Conservation (phyloP, 805 yeast species). For the Lipomyces mesembrius region DNA sequence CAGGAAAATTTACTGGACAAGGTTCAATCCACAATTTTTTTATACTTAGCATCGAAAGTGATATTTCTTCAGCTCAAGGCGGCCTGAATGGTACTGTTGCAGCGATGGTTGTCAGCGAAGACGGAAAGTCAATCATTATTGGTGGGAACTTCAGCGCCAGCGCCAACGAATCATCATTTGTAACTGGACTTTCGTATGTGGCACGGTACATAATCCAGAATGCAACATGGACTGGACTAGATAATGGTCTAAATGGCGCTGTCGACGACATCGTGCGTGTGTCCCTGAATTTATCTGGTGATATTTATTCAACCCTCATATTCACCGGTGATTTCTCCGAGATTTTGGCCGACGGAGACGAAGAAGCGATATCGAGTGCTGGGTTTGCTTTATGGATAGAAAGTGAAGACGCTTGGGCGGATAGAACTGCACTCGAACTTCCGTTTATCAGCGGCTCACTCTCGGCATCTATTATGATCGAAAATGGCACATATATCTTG, state of each 20-base stretch:
- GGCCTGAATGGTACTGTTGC: conserved; percentile 51
- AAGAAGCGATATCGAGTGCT: conserved; percentile 11
- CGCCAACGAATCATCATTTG: conserved; percentile 39
- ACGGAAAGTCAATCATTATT: conserved; percentile 47
- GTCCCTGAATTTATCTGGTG: conserved; percentile 16
- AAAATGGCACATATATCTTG: conserved; percentile 17
- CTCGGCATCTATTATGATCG: conserved; percentile 18
- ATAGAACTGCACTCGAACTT: conserved; percentile 13
- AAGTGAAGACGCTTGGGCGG: conserved; percentile 21
- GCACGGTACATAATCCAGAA: conserved; percentile 28
- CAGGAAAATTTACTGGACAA: conserved; percentile 54
- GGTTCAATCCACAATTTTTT: conserved; percentile 50
- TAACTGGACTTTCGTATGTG: conserved; percentile 17
- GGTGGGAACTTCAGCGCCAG: conserved; percentile 55
- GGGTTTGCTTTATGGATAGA: conserved; percentile 40
- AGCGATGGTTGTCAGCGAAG: conserved; percentile 44
- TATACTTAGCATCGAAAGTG: conserved; percentile 36
- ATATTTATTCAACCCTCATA: conserved; percentile 37
- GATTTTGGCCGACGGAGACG: conserved; percentile 17
- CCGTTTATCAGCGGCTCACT: conserved; percentile 30
- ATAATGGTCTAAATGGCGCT: conserved; percentile 38
- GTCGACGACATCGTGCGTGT: conserved; percentile 21
- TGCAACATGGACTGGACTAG: conserved; percentile 20
- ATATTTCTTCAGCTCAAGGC: conserved; percentile 43
- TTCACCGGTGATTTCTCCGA: conserved; percentile 39